phyloP scores from a whole-genome alignment of 805 yeast genomes.

The Zygoascus tannicola region DNA sequence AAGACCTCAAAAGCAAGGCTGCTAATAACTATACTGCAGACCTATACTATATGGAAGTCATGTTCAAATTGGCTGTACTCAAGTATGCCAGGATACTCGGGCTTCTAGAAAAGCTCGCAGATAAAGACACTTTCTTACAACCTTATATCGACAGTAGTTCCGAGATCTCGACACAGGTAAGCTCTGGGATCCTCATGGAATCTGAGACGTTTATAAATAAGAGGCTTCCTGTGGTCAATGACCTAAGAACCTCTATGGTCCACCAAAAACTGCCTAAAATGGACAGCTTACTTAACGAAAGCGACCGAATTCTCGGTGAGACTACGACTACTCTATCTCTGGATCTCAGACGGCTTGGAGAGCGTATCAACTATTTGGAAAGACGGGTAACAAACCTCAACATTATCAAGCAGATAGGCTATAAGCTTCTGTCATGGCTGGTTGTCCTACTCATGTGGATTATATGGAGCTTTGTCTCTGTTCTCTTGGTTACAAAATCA shows the following conservation, averaged over 20 bases:
- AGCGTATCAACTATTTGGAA: slow-evolving; percentile 18
- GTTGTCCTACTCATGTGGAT: slow-evolving; percentile 21
- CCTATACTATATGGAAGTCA: not conserved
- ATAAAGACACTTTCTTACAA: not conserved
- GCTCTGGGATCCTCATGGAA: slow-evolving; percentile 8
- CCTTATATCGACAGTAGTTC: not conserved
- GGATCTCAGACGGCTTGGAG: slow-evolving; percentile 17
- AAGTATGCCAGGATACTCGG: not conserved
- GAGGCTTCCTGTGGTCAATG: slow-evolving; percentile 10
- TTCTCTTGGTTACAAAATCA: slow-evolving; percentile 7
- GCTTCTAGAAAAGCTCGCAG: not conserved
- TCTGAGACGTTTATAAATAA: slow-evolving; percentile 8
- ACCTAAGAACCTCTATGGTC: slow-evolving; percentile 14
- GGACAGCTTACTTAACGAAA: slow-evolving; percentile 19
- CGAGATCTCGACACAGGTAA: slow-evolving; percentile 7
- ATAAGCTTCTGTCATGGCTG: slow-evolving; percentile 18
- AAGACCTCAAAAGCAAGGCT: not conserved
- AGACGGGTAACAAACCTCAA: slow-evolving; percentile 11
- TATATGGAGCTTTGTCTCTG: slow-evolving; percentile 19
- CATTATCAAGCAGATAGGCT: slow-evolving; percentile 16
- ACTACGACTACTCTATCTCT: slow-evolving; percentile 20
- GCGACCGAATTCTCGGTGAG: slow-evolving; percentile 20
- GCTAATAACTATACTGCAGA: not conserved
- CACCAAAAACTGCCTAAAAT: slow-evolving; percentile 14
- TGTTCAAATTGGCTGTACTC: not conserved